Conservation (phyloP, 345 rosid species). For the Syzygium aqueum region DNA sequence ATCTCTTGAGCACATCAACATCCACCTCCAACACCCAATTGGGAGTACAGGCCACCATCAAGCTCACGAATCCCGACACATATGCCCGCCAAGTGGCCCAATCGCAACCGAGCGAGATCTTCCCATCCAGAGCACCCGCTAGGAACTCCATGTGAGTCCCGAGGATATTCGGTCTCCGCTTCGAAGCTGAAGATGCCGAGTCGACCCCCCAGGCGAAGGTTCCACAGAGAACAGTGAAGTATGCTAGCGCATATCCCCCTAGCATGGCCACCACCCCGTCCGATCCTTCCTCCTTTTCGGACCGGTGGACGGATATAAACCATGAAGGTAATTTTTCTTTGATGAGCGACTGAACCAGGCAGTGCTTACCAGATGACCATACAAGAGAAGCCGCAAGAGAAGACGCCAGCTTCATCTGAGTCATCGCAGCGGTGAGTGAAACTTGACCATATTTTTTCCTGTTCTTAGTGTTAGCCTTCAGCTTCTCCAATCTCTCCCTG, state of each 20-base stretch:
- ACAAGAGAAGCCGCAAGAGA: slow-evolving; percentile 85
- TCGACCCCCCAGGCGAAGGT: slow-evolving; percentile 94
- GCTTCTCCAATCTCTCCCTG: slow-evolving; percentile 38
- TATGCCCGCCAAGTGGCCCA: slow-evolving; percentile 72
- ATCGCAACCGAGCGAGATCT: slow-evolving; percentile 75
- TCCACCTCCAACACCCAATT: slow-evolving; percentile 81
- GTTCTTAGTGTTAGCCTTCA: slow-evolving; percentile 41
- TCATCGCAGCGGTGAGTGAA: slow-evolving; percentile 70
- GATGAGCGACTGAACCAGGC: slow-evolving; percentile 63
- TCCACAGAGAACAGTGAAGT: slow-evolving; percentile 68
- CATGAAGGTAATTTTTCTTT: slow-evolving; percentile 90
- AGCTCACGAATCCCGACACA: slow-evolving; percentile 59
- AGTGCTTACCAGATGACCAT: slow-evolving; percentile 77
- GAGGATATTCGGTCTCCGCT: slow-evolving; percentile 56
- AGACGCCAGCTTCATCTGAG: slow-evolving; percentile 77
- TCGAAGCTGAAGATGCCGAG: slow-evolving; percentile 57
- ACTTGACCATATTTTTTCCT: slow-evolving; percentile 64
- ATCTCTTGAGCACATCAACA: slow-evolving; percentile 60
- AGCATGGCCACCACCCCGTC: slow-evolving; percentile 67
- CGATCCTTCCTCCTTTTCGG: slow-evolving; percentile 35
- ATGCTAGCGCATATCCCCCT: slow-evolving; percentile 77
- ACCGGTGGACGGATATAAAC: slow-evolving; percentile 66
- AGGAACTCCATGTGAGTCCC: slow-evolving; percentile 70
- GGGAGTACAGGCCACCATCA: slow-evolving; percentile 77
- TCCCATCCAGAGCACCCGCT: slow-evolving; percentile 79